These are phyloP conservation scores for Wickerhamomyces bisporus DNA, from an alignment of 805 yeast genomes.

Conservation along the genomic window DNA sequence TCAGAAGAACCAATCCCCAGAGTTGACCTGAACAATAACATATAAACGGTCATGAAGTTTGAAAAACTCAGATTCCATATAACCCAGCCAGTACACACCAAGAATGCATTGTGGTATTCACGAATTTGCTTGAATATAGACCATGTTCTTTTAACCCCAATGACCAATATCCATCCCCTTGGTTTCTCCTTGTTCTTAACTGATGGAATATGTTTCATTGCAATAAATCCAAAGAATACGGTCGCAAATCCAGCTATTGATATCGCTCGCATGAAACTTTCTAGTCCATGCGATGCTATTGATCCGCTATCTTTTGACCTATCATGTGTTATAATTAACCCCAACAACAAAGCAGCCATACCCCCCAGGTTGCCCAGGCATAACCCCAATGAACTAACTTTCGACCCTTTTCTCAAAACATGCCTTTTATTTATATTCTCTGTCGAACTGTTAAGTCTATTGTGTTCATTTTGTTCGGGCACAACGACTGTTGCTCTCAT, in stretches of 20 bases:
- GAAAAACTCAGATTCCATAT: slow-evolving; percentile 35
- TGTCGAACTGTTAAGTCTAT: neutral
- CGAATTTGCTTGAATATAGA: slow-evolving; percentile 22
- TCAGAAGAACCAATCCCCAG: slow-evolving; percentile 34
- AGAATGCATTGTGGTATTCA: slow-evolving; percentile 30
- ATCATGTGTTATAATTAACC: slow-evolving; percentile 32
- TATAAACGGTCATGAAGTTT: slow-evolving; percentile 32
- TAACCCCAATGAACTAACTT: slow-evolving; percentile 34
- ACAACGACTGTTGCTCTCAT: too few relatives aligned
- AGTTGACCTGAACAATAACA: slow-evolving; percentile 34
- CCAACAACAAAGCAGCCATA: slow-evolving; percentile 31
- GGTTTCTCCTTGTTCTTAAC: slow-evolving; percentile 27
- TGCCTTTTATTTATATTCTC: slow-evolving; percentile 22
- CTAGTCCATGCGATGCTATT: slow-evolving; percentile 26
- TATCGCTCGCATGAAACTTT: slow-evolving; percentile 33
- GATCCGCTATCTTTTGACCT: slow-evolving; percentile 23
- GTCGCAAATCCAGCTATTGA: slow-evolving; percentile 36
- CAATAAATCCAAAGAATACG: slow-evolving; percentile 20
- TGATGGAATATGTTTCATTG: slow-evolving; percentile 29
- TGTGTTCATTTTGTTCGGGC: too few relatives aligned
- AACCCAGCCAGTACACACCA: slow-evolving; percentile 36
- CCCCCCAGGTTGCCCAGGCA: slow-evolving; percentile 34
- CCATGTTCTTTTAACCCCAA: slow-evolving; percentile 26
- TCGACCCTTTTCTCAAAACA: slow-evolving; percentile 29
- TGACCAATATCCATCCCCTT: slow-evolving; percentile 20